Evolutionary conservation across 495 filamentous ascomycete species (phyloP), one percentile per base, ranked within the genome.

Genomic region (Penicillium cataractarum): DNA sequence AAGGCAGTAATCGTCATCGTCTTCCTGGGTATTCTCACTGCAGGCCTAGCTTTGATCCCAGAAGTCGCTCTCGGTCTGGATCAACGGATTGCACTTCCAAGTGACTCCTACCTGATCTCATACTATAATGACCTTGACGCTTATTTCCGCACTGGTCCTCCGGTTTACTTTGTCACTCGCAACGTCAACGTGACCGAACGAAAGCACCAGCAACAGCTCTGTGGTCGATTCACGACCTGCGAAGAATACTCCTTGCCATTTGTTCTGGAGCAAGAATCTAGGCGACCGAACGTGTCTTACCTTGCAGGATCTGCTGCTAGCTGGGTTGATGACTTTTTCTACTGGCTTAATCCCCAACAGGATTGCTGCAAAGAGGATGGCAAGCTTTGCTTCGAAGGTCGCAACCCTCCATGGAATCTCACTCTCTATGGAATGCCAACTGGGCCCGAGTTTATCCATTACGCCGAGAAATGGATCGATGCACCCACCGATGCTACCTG

Each of bases 291-390:
- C n/a, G 83, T 92, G 5, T 97, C 93, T 3, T 97, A 96, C 74
- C 90, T 99, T 62, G 81, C 91, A n/a, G 89, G 92, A n/a, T 87
- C 93, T 1, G 87, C 93, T 6, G 95, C 95, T 21, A 97, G 91
- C 71, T 99, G 95, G 95, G 82, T 99, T 31, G 95, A 99, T 72
- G 95, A 99, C 69, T 97, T 91, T 75, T 91, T 98, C 76, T 86
- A 90, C 63, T 99, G 96, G 96, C 81, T 98, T 15, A 95, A 97
- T 65, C 96, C 96, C 0, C 89, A 93, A 57, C 87, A 91, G 51
- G 80, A 83, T 48, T 98, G 96, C 77, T 98, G 96, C 68, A 76
- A 83, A 54, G 82, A 84, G 56, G 77, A 89, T 61, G 80, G 78
- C 46, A 83, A 87, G 67, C 75, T 87, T 6, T 99, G 95, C 77